Evolutionary conservation across 2,329 filamentous ascomycete species (phyloP).

Genomic region (Shiraia sp.): DNA sequence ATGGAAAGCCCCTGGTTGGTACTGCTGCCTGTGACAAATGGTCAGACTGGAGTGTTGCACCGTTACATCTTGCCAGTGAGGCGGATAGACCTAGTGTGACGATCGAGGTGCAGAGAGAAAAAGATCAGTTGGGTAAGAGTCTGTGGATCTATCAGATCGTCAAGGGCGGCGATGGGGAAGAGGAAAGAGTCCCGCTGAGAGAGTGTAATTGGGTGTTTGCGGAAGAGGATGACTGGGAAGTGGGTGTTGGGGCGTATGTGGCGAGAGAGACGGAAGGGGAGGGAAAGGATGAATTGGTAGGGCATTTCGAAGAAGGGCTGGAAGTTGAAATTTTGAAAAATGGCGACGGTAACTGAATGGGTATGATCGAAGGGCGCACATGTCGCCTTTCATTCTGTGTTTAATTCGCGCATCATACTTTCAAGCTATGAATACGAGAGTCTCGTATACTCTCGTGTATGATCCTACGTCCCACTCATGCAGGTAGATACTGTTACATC

Average conservation of each 20-base stretch:
- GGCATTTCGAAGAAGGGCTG: constrained; percentile 49
- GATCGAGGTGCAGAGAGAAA: constrained; percentile 61
- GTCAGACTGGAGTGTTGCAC: too few species aligned
- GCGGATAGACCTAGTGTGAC: too few species aligned
- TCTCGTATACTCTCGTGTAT: neutral
- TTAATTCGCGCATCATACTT: too few species aligned
- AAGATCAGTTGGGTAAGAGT: constrained; percentile 58
- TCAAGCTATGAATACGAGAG: too few species aligned
- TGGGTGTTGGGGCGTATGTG: constrained; percentile 68
- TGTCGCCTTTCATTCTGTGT: too few species aligned
- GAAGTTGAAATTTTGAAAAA: constrained; percentile 23
- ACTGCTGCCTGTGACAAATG: too few species aligned
- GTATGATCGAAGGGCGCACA: too few species aligned
- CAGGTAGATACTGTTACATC: neutral
- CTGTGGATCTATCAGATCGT: constrained; percentile 67
- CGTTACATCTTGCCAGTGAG: too few species aligned
- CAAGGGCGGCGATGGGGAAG: constrained; percentile 51
- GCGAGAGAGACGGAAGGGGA: constrained; percentile 63
- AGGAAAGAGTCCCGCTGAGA: constrained; percentile 63
- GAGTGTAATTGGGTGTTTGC: constrained; percentile 73
- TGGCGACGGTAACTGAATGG: too few species aligned
- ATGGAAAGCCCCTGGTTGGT: too few species aligned
- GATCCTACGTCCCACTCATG: neutral
- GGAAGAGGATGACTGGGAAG: constrained; percentile 57
- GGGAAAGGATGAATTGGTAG: constrained; percentile 57